These are phyloP conservation scores for Leishmania major DNA, from an alignment of 208 protist species.

Conservation along the genomic window DNA sequence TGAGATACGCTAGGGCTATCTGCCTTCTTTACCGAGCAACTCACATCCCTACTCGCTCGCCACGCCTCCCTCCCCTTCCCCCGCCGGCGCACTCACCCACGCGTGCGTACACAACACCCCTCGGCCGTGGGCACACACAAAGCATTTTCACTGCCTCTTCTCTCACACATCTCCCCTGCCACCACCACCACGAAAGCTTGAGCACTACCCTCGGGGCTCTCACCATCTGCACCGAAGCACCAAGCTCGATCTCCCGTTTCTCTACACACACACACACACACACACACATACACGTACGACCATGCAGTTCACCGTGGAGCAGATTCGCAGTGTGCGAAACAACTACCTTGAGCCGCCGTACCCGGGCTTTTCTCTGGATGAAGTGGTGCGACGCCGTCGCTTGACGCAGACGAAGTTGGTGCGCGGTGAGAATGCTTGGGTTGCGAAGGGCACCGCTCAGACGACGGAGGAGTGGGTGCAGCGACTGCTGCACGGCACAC, in stretches of 20 bases:
- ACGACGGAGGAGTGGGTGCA: conserved; percentile 82
- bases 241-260: not conserved
- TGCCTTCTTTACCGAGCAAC: not conserved
- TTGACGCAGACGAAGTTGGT: conserved; percentile 71
- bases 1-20: not conserved
- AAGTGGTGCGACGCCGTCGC: conserved; percentile 67
- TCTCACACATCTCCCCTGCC: not conserved
- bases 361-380: conserved; percentile 86
- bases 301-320: conserved; percentile 80
- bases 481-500: conserved; percentile 73
- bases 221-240: not conserved
- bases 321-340: conserved; percentile 78
- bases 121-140: not conserved
- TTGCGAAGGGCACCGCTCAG: conserved; percentile 64
- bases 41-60: not conserved
- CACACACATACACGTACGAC: not conserved
- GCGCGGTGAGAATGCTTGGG: conserved; percentile 85
- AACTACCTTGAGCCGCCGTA: conserved; percentile 81
- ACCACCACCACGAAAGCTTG: not conserved
- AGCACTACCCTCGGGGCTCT: not conserved
- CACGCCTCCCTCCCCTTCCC: not conserved
- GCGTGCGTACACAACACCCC: conserved; percentile 4
- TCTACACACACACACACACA: not conserved
- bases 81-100: conserved; percentile 2
- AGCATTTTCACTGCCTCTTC: not conserved